phyloP scores from a whole-genome alignment of 495 filamentous ascomycete species.

The Glonium stellatum region DNA sequence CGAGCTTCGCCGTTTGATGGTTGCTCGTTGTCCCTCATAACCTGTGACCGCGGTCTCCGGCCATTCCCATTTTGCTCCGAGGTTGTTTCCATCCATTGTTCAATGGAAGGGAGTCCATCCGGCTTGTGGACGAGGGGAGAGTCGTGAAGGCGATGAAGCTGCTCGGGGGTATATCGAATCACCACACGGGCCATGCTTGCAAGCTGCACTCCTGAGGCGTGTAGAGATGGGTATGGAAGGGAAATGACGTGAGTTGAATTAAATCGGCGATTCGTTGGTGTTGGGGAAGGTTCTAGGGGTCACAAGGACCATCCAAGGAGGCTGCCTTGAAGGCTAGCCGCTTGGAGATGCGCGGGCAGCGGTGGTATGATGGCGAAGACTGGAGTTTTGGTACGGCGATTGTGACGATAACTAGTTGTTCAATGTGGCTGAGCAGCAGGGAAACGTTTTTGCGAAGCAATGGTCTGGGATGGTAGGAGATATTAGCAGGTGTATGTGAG shows the following conservation, averaged over 20 bases:
- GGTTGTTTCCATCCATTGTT: slow-evolving; percentile 86
- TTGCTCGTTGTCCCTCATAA: slow-evolving; percentile 9
- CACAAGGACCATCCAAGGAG: slow-evolving; percentile 5
- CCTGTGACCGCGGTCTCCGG: slow-evolving; percentile 14
- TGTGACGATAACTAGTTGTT: not conserved
- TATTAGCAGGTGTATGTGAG: not conserved
- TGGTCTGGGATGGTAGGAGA: not conserved
- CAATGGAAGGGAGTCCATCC: slow-evolving; percentile 68
- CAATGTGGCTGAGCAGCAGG: not conserved
- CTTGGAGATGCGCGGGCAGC: slow-evolving; percentile 1
- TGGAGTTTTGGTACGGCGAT: not conserved
- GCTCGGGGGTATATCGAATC: slow-evolving; percentile 69
- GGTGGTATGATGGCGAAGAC: not conserved
- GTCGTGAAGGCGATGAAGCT: slow-evolving; percentile 66
- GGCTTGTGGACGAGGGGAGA: slow-evolving; percentile 86
- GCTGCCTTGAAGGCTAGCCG: slow-evolving; percentile 19
- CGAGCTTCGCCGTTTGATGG: slow-evolving; percentile 15
- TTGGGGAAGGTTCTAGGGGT: not conserved
- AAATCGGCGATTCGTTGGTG: not conserved
- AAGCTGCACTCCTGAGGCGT: not conserved
- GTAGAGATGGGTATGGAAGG: not conserved
- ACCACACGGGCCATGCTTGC: slow-evolving; percentile 27
- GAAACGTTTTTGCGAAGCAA: not conserved
- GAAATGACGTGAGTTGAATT: not conserved
- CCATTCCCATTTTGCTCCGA: slow-evolving; percentile 20